phyloP scores from a whole-genome alignment of 1,139 yeast species.

The Suhomyces ambrosiae region DNA sequence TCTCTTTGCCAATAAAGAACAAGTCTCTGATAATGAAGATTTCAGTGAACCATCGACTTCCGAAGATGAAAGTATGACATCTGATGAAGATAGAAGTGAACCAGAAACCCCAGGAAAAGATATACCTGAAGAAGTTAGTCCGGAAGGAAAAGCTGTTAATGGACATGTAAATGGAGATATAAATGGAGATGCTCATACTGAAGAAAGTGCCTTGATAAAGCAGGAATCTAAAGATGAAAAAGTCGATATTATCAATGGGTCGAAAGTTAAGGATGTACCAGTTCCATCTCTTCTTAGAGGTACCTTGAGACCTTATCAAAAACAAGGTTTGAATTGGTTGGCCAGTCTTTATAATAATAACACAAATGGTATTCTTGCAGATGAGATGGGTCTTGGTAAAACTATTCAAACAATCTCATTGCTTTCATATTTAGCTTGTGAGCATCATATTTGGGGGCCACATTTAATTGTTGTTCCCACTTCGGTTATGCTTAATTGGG shows the following conservation, averaged over 20 bases:
- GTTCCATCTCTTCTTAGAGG: slow-evolving; percentile 73
- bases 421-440: slow-evolving; percentile 86
- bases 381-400: slow-evolving; percentile 98
- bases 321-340: slow-evolving; percentile 95
- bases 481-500: slow-evolving; percentile 98
- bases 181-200: slow-evolving; percentile 27
- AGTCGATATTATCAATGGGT: slow-evolving; percentile 33
- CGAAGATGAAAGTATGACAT: slow-evolving; percentile 4
- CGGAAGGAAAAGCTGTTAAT: neutral
- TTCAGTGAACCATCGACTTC: slow-evolving; percentile 11
- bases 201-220: slow-evolving; percentile 1
- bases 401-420: slow-evolving; percentile 95
- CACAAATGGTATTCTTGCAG: slow-evolving; percentile 96
- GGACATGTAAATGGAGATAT: slow-evolving; percentile 14
- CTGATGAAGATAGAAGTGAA: slow-evolving; percentile 21
- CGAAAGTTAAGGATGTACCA: slow-evolving; percentile 68
- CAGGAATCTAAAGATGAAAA: slow-evolving; percentile 3
- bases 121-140: slow-evolving; percentile 4
- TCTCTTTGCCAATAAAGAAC: slow-evolving; percentile 22
- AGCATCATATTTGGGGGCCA: slow-evolving; percentile 96
- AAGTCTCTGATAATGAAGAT: slow-evolving; percentile 20
- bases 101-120: neutral
- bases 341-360: slow-evolving; percentile 90
- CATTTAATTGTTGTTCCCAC: slow-evolving; percentile 97
- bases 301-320: slow-evolving; percentile 85